Percentiles rank a stretch among this genome's conserved stretches.
phyloP scores from a whole-genome alignment of 345 rosid genomes.

The Cardiospermum halicacabum region DNA sequence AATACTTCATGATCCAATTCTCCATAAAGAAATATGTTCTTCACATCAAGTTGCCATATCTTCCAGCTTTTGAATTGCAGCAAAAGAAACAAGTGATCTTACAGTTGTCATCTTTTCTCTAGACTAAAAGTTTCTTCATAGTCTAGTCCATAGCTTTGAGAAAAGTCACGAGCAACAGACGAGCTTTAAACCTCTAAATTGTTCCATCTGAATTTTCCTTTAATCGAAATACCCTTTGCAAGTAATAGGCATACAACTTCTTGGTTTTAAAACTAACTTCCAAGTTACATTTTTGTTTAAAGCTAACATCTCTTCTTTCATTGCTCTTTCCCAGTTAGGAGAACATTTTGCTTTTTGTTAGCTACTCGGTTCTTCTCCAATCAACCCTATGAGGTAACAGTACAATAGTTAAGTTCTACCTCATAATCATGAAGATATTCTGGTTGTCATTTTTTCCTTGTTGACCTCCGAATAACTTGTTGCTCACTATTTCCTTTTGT shows the following conservation, averaged over 20 bases:
- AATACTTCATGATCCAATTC: too few relatives aligned
- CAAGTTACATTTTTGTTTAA: neutral
- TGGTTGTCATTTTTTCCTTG: too few relatives aligned
- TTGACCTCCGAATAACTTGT: too few relatives aligned
- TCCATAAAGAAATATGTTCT: too few relatives aligned
- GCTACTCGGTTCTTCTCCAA: neutral
- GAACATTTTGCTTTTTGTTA: neutral
- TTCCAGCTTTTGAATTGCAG: neutral
- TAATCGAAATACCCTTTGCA: slow-evolving; percentile 5
- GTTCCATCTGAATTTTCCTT: neutral
- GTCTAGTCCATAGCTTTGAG: neutral
- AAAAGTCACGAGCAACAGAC: slow-evolving; percentile 1
- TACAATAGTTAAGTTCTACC: too few relatives aligned
- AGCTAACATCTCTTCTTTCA: neutral
- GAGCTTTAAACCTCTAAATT: neutral
- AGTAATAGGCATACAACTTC: neutral
- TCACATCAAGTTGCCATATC: slow-evolving; percentile 3
- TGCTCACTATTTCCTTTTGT: too few relatives aligned
- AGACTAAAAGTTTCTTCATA: neutral
- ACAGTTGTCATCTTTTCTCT: neutral
- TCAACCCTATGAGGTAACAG: too few relatives aligned
- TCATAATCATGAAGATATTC: too few relatives aligned
- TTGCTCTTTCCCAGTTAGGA: neutral
- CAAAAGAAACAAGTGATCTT: neutral
- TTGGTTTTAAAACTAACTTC: neutral